Percentiles rank a stretch among this genome's conserved stretches.
These are phyloP conservation scores for Jacaranda mimosifolia DNA, from an alignment of 257 asterid genomes.

Conservation along the genomic window DNA sequence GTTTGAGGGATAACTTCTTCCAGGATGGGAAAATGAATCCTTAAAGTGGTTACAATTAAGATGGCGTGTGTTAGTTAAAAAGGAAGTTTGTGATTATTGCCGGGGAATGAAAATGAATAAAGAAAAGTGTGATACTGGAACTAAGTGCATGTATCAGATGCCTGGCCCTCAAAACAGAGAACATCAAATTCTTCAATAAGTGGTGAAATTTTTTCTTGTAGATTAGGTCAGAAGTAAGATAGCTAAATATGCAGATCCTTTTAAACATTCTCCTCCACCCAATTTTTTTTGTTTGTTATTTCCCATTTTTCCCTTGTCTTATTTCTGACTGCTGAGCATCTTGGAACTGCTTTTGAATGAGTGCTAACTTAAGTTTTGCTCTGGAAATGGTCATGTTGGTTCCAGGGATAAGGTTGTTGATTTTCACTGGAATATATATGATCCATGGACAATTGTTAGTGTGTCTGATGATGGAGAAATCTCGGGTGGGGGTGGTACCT, in stretches of 20 bases:
- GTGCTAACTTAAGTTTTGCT: not conserved
- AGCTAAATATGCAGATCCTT: not conserved
- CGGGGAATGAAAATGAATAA: not conserved
- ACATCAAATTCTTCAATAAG: not conserved
- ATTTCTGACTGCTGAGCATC: not conserved
- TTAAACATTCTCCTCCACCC: not conserved
- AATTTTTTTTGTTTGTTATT: not conserved
- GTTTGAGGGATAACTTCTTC: not conserved
- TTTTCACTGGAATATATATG: conserved; percentile 91
- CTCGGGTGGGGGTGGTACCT: conserved; percentile 92
- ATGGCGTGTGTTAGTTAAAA: not conserved
- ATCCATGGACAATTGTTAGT: conserved; percentile 95
- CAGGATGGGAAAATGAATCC: not conserved
- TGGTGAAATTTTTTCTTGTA: not conserved
- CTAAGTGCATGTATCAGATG: conserved; percentile 3
- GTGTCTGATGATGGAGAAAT: conserved; percentile 90
- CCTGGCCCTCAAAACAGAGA: not conserved
- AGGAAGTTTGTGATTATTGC: not conserved
- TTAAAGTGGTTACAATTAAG: not conserved
- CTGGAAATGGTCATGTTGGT: conserved; percentile 32
- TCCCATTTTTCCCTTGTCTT: not conserved
- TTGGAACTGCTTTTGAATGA: not conserved
- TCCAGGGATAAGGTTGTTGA: conserved; percentile 92
- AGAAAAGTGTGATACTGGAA: not conserved
- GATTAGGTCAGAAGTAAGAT: not conserved